Evolutionary conservation across 345 rosid species (phyloP).

Genomic region (Salix suchowensis): DNA sequence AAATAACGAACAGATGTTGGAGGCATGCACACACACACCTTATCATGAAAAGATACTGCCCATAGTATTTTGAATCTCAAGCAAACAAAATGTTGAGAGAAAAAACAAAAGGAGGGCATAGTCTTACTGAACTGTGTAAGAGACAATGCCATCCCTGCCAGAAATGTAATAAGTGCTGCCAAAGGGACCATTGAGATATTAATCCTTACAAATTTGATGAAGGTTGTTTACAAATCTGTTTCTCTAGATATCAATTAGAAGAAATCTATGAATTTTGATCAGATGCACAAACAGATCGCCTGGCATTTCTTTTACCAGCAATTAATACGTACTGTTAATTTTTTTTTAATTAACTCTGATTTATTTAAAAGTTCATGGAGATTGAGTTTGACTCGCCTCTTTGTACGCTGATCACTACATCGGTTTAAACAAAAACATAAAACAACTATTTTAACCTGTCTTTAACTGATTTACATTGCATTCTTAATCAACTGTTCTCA

Average conservation of each 20-base stretch:
- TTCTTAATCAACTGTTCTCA: background rate
- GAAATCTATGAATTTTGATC: background rate
- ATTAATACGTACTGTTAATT: background rate
- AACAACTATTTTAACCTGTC: background rate
- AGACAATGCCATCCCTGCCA: background rate
- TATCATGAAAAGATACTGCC: background rate
- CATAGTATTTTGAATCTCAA: background rate
- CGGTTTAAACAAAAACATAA: background rate
- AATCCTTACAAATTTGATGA: background rate
- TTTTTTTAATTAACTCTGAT: background rate
- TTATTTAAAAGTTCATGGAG: background rate
- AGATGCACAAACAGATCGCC: background rate
- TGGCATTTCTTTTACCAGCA: background rate
- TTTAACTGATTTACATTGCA: background rate
- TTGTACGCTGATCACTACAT: background rate
- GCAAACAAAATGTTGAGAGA: conserved; percentile 9
- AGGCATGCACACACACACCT: background rate
- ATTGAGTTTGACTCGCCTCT: background rate
- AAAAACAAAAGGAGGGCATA: conserved; percentile 6
- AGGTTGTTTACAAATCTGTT: background rate
- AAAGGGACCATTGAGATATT: background rate
- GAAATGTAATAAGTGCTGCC: background rate
- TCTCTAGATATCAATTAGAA: background rate
- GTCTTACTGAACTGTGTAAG: background rate
- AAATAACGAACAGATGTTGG: background rate